A percentile compares a stretch with the other conserved stretches of the same genome.
Evolutionary conservation across 148 eudicot species (phyloP).

Genomic region (Euryodendron excelsum): DNA sequence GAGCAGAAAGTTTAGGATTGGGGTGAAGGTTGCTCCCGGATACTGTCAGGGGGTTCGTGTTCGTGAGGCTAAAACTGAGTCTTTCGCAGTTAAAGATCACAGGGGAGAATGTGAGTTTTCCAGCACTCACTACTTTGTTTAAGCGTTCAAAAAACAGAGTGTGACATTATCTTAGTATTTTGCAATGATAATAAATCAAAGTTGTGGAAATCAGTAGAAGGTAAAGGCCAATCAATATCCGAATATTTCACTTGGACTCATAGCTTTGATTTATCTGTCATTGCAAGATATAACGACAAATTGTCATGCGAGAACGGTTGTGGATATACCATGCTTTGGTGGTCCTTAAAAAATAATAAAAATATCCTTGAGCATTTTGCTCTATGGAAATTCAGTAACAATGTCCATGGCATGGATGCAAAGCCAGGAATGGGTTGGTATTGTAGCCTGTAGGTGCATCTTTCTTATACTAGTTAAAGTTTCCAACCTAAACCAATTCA

Average conservation of each 20-base stretch:
- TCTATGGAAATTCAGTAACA: not conserved
- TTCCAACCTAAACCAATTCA: not conserved
- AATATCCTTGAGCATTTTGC: not conserved
- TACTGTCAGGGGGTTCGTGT: constrained; percentile 26
- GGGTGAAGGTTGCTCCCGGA: constrained; percentile 34
- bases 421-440: not conserved
- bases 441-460: too few relatives aligned
- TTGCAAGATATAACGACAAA: not conserved
- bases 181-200: not conserved
- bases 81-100: constrained; percentile 41
- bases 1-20: constrained; percentile 44
- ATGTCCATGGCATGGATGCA: not conserved
- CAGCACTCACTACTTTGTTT: not conserved
- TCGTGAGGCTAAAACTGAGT: constrained; percentile 43
- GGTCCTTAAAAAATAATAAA: not conserved
- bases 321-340: not conserved
- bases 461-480: not conserved
- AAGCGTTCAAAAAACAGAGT: not conserved
- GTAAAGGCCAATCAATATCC: not conserved
- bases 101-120: constrained; percentile 38
- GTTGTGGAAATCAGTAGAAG: not conserved
- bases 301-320: not conserved
- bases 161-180: not conserved
- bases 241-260: not conserved
- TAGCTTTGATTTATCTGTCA: not conserved